Evolutionary conservation across 225 moss, liverwort and hornwort genomes (phyloP).

Genomic region (Antitrichia curtipendula): DNA sequence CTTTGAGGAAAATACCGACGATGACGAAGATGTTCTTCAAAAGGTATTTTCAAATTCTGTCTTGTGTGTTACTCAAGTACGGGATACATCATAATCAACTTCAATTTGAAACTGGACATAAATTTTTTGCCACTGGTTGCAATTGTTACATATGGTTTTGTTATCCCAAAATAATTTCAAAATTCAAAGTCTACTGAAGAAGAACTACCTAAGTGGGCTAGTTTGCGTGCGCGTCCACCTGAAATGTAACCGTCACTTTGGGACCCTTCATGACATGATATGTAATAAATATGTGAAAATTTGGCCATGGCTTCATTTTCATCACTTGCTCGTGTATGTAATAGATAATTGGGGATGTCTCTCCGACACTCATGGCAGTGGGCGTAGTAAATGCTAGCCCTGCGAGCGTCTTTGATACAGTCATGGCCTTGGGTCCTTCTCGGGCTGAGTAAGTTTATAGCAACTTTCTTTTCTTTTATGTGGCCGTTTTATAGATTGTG

Average conservation of each 20-base stretch:
- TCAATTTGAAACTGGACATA: background rate
- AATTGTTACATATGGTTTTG: background rate
- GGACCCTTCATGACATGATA: background rate
- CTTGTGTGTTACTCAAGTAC: background rate
- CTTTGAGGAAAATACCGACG: conserved; percentile 70
- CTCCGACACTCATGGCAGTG: conserved; percentile 84
- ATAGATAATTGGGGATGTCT: conserved; percentile 50
- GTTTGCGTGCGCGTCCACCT: background rate
- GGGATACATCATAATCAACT: background rate
- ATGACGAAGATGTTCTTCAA: conserved; percentile 24
- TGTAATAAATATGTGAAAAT: background rate
- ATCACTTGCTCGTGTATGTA: background rate
- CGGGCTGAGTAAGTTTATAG: conserved; percentile 58
- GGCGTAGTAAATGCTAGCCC: conserved; percentile 67
- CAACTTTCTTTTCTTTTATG: background rate
- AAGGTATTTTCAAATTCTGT: conserved; percentile 30
- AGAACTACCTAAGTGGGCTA: background rate
- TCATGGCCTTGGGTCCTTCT: conserved; percentile 79
- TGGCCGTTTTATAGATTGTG: background rate
- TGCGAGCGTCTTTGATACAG: conserved; percentile 72
- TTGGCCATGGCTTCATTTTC: background rate
- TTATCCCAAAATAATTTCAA: background rate
- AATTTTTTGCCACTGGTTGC: background rate
- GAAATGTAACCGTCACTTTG: background rate
- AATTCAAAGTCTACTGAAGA: background rate